Evolutionary conservation across 306 rosid genomes (phyloP).

Genomic region (Rosa persica): DNA sequence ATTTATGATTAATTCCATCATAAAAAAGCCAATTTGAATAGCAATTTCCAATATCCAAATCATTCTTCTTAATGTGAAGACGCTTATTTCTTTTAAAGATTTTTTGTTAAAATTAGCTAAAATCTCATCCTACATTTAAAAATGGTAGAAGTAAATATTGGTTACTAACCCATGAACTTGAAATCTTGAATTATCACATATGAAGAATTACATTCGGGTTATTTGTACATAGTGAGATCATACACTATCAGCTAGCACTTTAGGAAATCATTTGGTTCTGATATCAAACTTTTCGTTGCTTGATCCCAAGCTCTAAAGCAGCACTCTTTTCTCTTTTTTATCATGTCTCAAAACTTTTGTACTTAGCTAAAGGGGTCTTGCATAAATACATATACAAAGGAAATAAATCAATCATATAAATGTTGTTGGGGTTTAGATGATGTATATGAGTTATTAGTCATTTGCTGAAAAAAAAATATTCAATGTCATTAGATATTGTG

Average conservation of each 20-base stretch:
- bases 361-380: not conserved
- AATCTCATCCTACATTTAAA: too few species aligned
- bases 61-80: too few species aligned
- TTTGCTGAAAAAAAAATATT: not conserved
- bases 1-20: too few species aligned
- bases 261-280: not conserved
- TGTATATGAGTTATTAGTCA: not conserved
- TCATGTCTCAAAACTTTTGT: not conserved
- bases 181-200: too few species aligned
- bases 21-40: too few species aligned
- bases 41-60: too few species aligned
- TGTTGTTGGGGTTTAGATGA: not conserved
- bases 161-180: not conserved
- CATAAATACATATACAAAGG: not conserved
- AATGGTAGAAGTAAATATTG: not conserved
- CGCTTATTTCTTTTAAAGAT: too few species aligned
- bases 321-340: not conserved
- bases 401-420: not conserved
- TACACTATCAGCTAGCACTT: not conserved
- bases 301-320: not conserved
- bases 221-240: not conserved
- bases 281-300: not conserved
- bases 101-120: too few species aligned
- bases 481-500: too few species aligned
- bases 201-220: not conserved